Percentiles rank a stretch among this genome's conserved stretches.
These are phyloP conservation scores for Boletus subcaerulescens DNA, from an alignment of 768 basidiomycete genomes.

Conservation along the genomic window DNA sequence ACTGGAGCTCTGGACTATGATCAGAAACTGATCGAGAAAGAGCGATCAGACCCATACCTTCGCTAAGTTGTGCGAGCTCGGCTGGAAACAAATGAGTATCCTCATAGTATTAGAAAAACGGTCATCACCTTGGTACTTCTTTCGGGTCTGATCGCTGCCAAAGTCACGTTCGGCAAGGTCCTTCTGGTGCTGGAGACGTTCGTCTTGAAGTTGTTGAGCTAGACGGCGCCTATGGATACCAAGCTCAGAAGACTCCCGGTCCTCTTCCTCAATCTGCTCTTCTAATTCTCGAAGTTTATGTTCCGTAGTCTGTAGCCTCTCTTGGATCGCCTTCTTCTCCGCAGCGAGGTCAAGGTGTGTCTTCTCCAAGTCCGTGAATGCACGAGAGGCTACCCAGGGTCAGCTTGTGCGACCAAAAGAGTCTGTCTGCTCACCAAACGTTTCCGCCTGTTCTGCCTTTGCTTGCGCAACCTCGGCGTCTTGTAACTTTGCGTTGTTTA, in stretches of 20 bases:
- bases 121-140: constrained; percentile 76
- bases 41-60: constrained; percentile 45
- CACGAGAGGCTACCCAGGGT: constrained; percentile 49
- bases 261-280: constrained; percentile 61
- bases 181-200: constrained; percentile 74
- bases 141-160: constrained; percentile 72
- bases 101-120: background rate
- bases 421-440: constrained; percentile 43
- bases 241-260: constrained; percentile 63
- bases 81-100: constrained; percentile 38
- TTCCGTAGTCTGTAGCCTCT: constrained; percentile 49
- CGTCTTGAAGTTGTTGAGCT: constrained; percentile 75
- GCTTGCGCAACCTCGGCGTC: constrained; percentile 66
- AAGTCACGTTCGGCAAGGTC: constrained; percentile 81
- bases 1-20: constrained; percentile 57
- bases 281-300: constrained; percentile 57
- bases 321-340: constrained; percentile 52
- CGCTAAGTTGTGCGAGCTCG: constrained; percentile 75
- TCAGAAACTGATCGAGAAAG: constrained; percentile 6
- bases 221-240: constrained; percentile 63
- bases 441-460: constrained; percentile 62
- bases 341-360: constrained; percentile 46
- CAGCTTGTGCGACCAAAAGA: constrained; percentile 2
- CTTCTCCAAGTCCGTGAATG: constrained; percentile 61
- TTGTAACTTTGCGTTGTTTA: constrained; percentile 59